Conservation (phyloP, 306 rosid genomes). For the Citrullus amarus region DNA sequence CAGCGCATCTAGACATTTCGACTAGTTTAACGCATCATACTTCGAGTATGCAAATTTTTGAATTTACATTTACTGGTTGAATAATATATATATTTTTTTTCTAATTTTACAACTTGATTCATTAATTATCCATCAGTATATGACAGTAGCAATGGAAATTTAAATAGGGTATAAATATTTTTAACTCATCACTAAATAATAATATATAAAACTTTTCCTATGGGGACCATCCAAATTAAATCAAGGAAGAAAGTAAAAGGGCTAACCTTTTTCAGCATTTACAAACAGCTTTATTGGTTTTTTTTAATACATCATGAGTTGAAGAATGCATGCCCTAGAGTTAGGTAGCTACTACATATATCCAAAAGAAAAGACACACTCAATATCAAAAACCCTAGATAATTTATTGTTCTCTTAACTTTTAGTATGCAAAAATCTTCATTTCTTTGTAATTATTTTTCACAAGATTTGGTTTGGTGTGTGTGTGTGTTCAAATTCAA, state of each 20-base stretch:
- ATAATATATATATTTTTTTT: no score
- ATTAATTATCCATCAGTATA: background rate
- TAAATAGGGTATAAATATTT: background rate
- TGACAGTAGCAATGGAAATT: background rate
- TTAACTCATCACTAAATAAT: background rate
- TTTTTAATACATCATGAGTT: constrained; percentile 17
- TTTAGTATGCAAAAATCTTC: background rate
- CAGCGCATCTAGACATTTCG: no score
- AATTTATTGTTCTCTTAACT: constrained; percentile 1
- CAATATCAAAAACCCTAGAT: constrained; percentile 5
- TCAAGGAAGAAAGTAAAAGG: background rate
- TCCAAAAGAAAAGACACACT: background rate
- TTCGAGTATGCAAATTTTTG: background rate
- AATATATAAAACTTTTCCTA: background rate
- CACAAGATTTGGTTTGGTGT: background rate
- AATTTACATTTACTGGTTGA: no score
- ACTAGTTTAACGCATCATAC: no score
- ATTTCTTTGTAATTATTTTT: constrained; percentile 12
- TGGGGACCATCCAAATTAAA: constrained; percentile 9
- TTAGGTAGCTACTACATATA: background rate
- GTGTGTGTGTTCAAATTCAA: background rate
- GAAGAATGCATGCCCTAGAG: constrained; percentile 13
- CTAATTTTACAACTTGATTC: background rate
- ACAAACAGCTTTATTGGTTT: constrained; percentile 24
- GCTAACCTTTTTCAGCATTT: constrained; percentile 4